These are phyloP conservation scores for Bruguiera hainesii DNA, from an alignment of 441 rosid genomes.

Conservation along the genomic window DNA sequence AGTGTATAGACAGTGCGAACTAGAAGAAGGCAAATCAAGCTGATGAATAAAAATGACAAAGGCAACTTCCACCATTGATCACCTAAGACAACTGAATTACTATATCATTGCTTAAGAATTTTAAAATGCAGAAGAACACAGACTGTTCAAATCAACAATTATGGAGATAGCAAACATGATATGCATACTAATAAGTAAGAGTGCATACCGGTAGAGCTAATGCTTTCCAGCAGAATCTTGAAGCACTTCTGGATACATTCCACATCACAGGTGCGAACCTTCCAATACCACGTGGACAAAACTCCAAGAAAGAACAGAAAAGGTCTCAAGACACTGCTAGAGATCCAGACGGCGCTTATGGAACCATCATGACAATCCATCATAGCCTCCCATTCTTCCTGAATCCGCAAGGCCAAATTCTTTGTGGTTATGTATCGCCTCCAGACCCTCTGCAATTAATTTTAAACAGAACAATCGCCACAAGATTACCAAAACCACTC, in stretches of 20 bases:
- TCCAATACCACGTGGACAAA: conserved; percentile 48
- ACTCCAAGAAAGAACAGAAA: conserved; percentile 65
- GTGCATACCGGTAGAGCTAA: conserved; percentile 64
- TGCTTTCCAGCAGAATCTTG: conserved; percentile 66
- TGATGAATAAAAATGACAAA: too few relatives aligned
- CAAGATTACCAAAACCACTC: background rate
- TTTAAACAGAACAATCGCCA: background rate
- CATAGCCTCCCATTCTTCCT: conserved; percentile 64
- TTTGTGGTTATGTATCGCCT: conserved; percentile 60
- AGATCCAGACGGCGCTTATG: conserved; percentile 53
- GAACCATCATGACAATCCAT: conserved; percentile 38
- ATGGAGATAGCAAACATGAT: background rate
- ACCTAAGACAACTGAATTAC: too few relatives aligned
- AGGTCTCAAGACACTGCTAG: conserved; percentile 64
- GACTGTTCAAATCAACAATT: background rate
- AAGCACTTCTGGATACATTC: conserved; percentile 66
- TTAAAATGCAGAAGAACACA: background rate
- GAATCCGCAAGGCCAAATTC: conserved; percentile 59
- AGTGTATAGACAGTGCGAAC: background rate
- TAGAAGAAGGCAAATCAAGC: background rate
- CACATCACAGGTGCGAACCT: conserved; percentile 44
- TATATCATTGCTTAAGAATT: background rate
- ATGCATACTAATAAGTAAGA: background rate
- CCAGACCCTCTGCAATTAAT: conserved; percentile 73
- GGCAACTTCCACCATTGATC: too few relatives aligned